A percentile compares a stretch with the other conserved stretches of the same genome.
Conservation (phyloP, 345 rosid genomes). For the Physaria fendleri region DNA sequence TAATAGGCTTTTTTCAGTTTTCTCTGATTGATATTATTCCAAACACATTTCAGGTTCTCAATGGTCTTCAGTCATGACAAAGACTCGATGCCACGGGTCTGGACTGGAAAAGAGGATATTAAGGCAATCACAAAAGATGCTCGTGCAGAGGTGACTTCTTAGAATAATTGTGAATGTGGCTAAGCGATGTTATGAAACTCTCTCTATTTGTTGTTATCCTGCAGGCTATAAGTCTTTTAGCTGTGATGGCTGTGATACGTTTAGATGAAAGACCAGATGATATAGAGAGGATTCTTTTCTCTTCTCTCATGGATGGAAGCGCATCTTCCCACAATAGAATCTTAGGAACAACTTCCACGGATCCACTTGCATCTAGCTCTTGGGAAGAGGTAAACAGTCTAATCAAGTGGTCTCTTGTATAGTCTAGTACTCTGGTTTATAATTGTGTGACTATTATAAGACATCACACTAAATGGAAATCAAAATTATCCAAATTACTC, state of each 20-base stretch:
- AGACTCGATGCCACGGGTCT: slow-evolving; percentile 66
- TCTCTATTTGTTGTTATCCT: slow-evolving; percentile 16
- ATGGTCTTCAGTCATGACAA: slow-evolving; percentile 58
- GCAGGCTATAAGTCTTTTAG: slow-evolving; percentile 54
- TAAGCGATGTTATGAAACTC: slow-evolving; percentile 23
- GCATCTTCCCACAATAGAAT: slow-evolving; percentile 44
- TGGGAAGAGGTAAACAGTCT: slow-evolving; percentile 61
- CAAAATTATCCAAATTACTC: not conserved
- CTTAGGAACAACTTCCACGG: slow-evolving; percentile 34
- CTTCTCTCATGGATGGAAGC: slow-evolving; percentile 53
- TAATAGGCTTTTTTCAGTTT: not conserved
- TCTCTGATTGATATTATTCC: slow-evolving; percentile 9
- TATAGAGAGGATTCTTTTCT: slow-evolving; percentile 42
- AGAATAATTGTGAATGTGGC: slow-evolving; percentile 2
- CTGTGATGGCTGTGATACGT: slow-evolving; percentile 60
- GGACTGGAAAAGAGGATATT: slow-evolving; percentile 75
- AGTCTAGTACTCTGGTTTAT: not conserved
- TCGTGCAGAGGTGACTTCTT: slow-evolving; percentile 46
- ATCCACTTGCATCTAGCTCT: slow-evolving; percentile 59
- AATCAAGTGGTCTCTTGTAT: not conserved
- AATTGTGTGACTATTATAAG: not conserved
- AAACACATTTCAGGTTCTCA: slow-evolving; percentile 48
- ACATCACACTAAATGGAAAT: not conserved
- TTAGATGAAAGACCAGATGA: slow-evolving; percentile 64
- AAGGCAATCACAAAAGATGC: slow-evolving; percentile 60